phyloP scores from a whole-genome alignment of 1,139 yeast species.

The Arxiozyma bovina region DNA sequence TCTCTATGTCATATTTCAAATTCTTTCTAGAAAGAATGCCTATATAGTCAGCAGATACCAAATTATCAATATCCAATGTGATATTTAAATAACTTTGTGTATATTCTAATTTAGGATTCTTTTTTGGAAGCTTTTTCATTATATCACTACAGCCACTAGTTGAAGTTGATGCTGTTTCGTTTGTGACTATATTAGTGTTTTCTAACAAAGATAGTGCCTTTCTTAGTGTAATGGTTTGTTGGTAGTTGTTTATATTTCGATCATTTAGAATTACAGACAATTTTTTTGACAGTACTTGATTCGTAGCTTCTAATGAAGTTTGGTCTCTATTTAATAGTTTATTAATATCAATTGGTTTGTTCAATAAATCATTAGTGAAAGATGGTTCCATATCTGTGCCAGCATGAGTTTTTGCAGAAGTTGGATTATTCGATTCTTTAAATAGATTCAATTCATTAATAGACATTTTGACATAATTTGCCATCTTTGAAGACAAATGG shows the following conservation, averaged over 20 bases:
- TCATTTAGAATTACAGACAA: slow-evolving; percentile 45
- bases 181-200: slow-evolving; percentile 28
- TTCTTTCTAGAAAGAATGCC: slow-evolving; percentile 52
- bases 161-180: neutral
- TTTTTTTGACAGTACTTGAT: slow-evolving; percentile 36
- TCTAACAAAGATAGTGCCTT: slow-evolving; percentile 41
- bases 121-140: neutral
- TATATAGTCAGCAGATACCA: slow-evolving; percentile 46
- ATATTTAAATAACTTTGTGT: slow-evolving; percentile 8
- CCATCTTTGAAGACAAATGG: slow-evolving; percentile 5
- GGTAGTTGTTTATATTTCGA: slow-evolving; percentile 39
- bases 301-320: slow-evolving; percentile 16
- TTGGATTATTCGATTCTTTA: neutral
- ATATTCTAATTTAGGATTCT: neutral
- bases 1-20: slow-evolving; percentile 60
- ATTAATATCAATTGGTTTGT: neutral
- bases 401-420: slow-evolving; percentile 2
- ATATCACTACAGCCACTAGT: neutral
- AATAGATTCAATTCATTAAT: slow-evolving; percentile 3
- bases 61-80: slow-evolving; percentile 31
- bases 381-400: neutral
- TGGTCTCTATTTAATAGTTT: slow-evolving; percentile 1
- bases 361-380: neutral
- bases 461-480: slow-evolving; percentile 7
- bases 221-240: slow-evolving; percentile 35